A percentile compares a stretch with the other conserved stretches of the same genome.
phyloP scores from a whole-genome alignment of 805 yeast species.

The Clavispora asparagi region DNA sequence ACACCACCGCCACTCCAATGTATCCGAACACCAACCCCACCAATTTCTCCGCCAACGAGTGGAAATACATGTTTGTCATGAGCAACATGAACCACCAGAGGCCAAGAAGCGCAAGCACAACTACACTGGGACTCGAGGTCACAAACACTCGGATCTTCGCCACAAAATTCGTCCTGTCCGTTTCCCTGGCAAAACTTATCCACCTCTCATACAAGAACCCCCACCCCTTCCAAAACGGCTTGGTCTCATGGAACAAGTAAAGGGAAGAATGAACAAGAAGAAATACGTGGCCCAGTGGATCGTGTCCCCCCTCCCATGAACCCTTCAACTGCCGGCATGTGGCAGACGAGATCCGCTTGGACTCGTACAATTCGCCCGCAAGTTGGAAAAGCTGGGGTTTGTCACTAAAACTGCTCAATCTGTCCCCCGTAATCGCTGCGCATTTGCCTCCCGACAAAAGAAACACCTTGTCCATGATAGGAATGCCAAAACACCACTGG shows the following conservation, averaged over 20 bases:
- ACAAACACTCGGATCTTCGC: background rate
- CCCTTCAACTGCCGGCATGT: constrained; percentile 45
- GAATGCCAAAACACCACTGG: constrained; percentile 81
- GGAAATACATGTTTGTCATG: constrained; percentile 82
- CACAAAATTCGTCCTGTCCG: background rate
- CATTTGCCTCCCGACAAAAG: constrained; percentile 81
- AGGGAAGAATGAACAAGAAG: constrained; percentile 62
- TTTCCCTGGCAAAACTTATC: background rate
- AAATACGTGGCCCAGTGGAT: constrained; percentile 93
- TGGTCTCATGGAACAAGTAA: constrained; percentile 60
- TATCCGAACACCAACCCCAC: constrained; percentile 66
- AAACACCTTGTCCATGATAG: constrained; percentile 85
- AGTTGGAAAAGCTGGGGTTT: background rate
- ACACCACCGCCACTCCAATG: constrained; percentile 43
- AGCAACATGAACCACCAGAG: constrained; percentile 87
- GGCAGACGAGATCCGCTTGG: constrained; percentile 24
- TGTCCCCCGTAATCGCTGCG: constrained; percentile 16
- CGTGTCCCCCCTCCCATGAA: constrained; percentile 83
- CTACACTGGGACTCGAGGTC: constrained; percentile 15
- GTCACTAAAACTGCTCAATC: too few relatives aligned
- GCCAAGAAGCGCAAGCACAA: constrained; percentile 21
- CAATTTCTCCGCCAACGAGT: constrained; percentile 68
- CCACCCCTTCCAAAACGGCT: constrained; percentile 35
- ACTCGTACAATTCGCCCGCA: constrained; percentile 12
- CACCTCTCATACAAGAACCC: background rate